A percentile compares a stretch with the other conserved stretches of the same genome.
These are phyloP conservation scores for Rhizophagus clarus DNA, from an alignment of 192 early-diverging fungal species.

Conservation along the genomic window DNA sequence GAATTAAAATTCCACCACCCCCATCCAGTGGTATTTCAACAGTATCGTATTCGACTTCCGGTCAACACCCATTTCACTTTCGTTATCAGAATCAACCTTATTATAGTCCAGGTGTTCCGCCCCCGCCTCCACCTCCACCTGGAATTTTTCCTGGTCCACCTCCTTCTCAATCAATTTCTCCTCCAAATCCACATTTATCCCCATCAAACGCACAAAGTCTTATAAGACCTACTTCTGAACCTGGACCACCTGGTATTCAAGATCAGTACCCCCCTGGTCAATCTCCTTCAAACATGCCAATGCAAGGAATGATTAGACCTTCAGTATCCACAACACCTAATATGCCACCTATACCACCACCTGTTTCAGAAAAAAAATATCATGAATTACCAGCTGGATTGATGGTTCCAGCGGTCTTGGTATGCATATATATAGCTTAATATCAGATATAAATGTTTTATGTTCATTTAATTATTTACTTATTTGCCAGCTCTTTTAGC, in stretches of 20 bases:
- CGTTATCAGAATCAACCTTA: constrained; percentile 23
- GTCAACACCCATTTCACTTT: constrained; percentile 13
- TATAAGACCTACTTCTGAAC: constrained; percentile 24
- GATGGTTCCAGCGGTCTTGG: constrained; percentile 27
- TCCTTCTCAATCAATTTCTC: neutral
- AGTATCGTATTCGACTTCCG: neutral
- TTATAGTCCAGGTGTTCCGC: constrained; percentile 3
- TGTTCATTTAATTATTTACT: constrained; percentile 29
- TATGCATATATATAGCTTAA: constrained; percentile 19
- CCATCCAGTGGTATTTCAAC: neutral
- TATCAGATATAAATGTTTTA: constrained; percentile 15
- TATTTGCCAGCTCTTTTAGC: constrained; percentile 32
- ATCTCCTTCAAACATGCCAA: constrained; percentile 13
- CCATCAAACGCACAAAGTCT: constrained; percentile 6
- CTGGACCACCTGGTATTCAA: constrained; percentile 20
- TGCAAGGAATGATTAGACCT: constrained; percentile 25
- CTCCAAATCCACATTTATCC: constrained; percentile 6
- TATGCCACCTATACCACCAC: neutral
- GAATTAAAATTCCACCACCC: constrained; percentile 24
- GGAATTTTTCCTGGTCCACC: constrained; percentile 13
- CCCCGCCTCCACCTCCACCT: constrained; percentile 18
- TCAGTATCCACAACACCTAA: neutral
- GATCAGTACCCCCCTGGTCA: neutral
- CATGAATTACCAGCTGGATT: constrained; percentile 31
- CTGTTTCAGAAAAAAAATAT: constrained; percentile 33